Percentiles rank a stretch among this genome's conserved stretches.
Conservation (phyloP, 305 asterid species). For the Solanum hybrid region DNA sequence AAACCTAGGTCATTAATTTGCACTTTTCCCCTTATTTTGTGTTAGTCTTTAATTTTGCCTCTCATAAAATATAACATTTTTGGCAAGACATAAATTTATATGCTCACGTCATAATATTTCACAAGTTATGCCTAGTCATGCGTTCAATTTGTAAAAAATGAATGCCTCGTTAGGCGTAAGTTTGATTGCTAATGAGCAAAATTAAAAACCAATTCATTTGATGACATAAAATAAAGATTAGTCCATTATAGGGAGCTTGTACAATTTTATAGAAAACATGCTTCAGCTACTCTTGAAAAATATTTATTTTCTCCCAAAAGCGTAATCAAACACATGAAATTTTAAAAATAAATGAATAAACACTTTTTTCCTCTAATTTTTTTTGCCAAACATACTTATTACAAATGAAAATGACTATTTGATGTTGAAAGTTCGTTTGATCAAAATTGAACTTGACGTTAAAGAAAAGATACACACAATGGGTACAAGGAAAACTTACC, state of each 20-base stretch:
- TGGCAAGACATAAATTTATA: neutral
- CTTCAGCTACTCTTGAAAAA: neutral
- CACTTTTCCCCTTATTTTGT: neutral
- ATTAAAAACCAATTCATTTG: neutral
- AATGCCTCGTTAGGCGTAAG: neutral
- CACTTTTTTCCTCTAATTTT: neutral
- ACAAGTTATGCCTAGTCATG: neutral
- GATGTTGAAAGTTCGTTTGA: neutral
- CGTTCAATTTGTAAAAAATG: too few species aligned
- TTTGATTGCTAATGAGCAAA: neutral
- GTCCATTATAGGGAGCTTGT: neutral
- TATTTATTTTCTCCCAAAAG: neutral
- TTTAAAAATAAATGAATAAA: too few species aligned
- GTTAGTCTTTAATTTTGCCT: neutral
- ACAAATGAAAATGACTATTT: neutral
- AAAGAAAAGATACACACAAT: neutral
- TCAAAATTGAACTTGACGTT: neutral
- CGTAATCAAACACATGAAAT: neutral
- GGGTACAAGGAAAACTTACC: neutral
- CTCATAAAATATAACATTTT: neutral
- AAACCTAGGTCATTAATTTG: neutral
- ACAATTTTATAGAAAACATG: too few species aligned
- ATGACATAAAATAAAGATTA: neutral
- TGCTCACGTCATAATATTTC: neutral
- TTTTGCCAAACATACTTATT: neutral